Conservation (phyloP, 441 rosid genomes). For the Cnidoscolus chayamansa region DNA sequence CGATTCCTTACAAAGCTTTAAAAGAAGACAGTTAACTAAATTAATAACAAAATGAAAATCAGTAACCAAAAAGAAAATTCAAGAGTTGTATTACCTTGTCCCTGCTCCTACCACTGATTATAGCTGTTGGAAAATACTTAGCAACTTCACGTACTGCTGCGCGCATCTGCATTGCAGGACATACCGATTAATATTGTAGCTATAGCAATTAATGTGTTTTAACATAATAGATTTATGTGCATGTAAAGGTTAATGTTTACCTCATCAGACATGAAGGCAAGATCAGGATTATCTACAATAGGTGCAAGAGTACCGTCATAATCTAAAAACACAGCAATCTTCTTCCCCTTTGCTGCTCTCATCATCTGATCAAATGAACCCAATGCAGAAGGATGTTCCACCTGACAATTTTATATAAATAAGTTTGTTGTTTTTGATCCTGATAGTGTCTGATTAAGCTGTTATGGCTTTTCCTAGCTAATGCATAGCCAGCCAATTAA, state of each 20-base stretch:
- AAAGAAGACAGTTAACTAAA: not conserved
- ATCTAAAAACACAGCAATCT: slow-evolving; percentile 80
- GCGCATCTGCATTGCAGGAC: slow-evolving; percentile 58
- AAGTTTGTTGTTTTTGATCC: too few relatives aligned
- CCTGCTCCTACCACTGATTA: slow-evolving; percentile 89
- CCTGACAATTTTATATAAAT: slow-evolving; percentile 35
- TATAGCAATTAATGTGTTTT: not conserved
- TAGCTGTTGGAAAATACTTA: slow-evolving; percentile 82
- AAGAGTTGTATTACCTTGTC: slow-evolving; percentile 59
- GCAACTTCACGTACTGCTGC: slow-evolving; percentile 61
- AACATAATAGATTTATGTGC: not conserved
- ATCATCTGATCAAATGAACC: slow-evolving; percentile 64
- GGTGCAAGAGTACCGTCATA: slow-evolving; percentile 97
- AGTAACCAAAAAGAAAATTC: not conserved
- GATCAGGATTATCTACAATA: slow-evolving; percentile 84
- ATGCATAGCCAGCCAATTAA: too few relatives aligned
- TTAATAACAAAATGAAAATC: not conserved
- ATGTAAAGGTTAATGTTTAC: slow-evolving; percentile 35
- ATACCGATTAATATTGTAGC: not conserved
- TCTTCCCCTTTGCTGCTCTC: slow-evolving; percentile 69
- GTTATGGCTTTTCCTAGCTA: too few relatives aligned
- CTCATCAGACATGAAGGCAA: slow-evolving; percentile 73
- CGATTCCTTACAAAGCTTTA: not conserved
- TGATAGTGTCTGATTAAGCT: too few relatives aligned
- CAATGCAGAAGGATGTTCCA: slow-evolving; percentile 83